Evolutionary conservation across 345 rosid species (phyloP), one percentile per base, ranked within the genome.

Genomic region (Populus nigra): DNA sequence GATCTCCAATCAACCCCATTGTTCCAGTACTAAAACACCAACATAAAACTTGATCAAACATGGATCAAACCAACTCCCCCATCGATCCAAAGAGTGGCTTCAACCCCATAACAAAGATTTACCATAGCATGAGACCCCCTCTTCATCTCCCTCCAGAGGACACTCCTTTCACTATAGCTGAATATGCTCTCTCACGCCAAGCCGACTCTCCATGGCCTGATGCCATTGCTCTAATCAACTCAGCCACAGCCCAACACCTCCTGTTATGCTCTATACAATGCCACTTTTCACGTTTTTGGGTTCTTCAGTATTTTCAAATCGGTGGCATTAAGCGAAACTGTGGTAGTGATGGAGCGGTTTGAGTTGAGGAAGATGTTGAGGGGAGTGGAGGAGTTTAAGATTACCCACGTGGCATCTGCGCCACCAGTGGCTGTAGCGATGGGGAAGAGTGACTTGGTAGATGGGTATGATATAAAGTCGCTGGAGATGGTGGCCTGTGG

Each of bases 301-400:
- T 72, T 85, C 17, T 36, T 71, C 5, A 77, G n/a, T 27, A 18
- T 77, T 36, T 5, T 82, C 10, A 85, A 79, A 61, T 67, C 85
- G 69, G 72, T 82, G 13, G 87, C 84, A 25, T 12, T 79, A 66
- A 41, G 72, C 10, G 82, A 85, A 80, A 27, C 66, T 15, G 66
- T 76, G 61, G 82, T 85, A 68, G 73, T 82, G 80, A 77, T 82
- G 85, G 82, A 68, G 83, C 74, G 79, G 66, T 82, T 82, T 63
- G 85, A 75, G 22, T 71, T 80, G n/a, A n/a, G n/a, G 49, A 71
- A 68, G 67, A 77, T 82, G 84, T 45, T 80, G 77, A 77, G 17
- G 68, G 84, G 80, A 1, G 76, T 85, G n/a, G 74, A 77, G 55
- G 71, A 77, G 23, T 82, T 77, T 38, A 72, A 61, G 35, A 78